Evolutionary conservation across 2,329 filamentous ascomycete genomes (phyloP).

Genomic region (Davidsoniella virescens): DNA sequence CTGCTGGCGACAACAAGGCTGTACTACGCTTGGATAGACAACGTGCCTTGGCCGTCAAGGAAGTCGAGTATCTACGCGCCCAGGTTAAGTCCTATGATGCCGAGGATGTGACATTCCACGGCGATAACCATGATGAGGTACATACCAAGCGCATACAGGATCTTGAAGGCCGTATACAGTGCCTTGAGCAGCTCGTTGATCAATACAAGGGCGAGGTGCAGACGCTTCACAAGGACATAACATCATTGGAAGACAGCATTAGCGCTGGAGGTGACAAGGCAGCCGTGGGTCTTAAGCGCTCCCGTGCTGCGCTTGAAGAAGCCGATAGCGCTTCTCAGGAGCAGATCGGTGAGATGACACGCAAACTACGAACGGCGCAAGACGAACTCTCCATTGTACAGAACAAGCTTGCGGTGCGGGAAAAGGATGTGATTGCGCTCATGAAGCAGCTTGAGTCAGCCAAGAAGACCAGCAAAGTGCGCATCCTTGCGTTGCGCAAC

Average conservation of each 20-base stretch:
- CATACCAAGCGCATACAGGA: conserved; percentile 6
- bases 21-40: conserved; percentile 71
- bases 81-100: conserved; percentile 79
- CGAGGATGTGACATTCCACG: conserved; percentile 71
- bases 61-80: conserved; percentile 83
- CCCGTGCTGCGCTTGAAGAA: conserved; percentile 27
- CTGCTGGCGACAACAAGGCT: conserved; percentile 44
- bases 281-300: conserved; percentile 34
- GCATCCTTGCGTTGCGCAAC: conserved; percentile 71
- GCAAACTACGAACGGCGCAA: conserved; percentile 76
- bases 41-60: conserved; percentile 69
- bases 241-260: conserved; percentile 37
- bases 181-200: conserved; percentile 75
- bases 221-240: conserved; percentile 56
- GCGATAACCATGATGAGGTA: conserved; percentile 33
- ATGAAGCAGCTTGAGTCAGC: conserved; percentile 55
- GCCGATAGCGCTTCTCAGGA: conserved; percentile 45
- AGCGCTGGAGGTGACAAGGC: conserved; percentile 27
- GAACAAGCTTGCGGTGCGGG: conserved; percentile 52
- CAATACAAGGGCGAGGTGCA: conserved; percentile 72
- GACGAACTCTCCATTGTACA: conserved; percentile 56
- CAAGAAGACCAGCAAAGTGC: conserved; percentile 54
- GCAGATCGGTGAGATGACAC: conserved; percentile 64
- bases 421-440: conserved; percentile 58
- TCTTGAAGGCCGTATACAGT: conserved; percentile 48